phyloP scores from a whole-genome alignment of 2,329 filamentous ascomycete species.

The Cylindrodendrum hubeiense region DNA sequence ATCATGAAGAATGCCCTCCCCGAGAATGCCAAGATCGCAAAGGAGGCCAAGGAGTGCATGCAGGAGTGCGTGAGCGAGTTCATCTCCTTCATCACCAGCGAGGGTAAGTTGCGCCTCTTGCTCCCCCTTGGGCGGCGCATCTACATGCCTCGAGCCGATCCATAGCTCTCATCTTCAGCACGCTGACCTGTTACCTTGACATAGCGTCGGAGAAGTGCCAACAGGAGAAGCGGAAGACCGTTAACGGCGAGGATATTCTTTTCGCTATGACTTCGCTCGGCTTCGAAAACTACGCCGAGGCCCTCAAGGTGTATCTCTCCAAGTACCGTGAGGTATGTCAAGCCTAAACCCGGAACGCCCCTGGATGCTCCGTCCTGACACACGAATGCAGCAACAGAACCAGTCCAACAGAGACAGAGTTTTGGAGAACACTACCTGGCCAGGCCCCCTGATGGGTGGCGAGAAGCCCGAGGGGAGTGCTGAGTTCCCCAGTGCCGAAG shows the following conservation, averaged over 20 bases:
- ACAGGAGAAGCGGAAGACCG: constrained; percentile 98
- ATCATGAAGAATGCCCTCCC: constrained; percentile 99
- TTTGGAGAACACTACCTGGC: constrained; percentile 50
- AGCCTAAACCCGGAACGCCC: background rate
- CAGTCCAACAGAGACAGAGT: constrained; percentile 56
- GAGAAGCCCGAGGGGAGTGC: constrained; percentile 48
- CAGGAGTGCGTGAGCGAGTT: constrained; percentile 99
- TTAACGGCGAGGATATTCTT: constrained; percentile 98
- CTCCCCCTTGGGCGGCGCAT: constrained; percentile 21
- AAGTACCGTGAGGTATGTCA: constrained; percentile 94
- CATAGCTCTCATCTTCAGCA: constrained; percentile 35
- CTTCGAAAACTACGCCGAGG: constrained; percentile 99
- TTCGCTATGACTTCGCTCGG: constrained; percentile 99
- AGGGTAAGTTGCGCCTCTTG: constrained; percentile 73
- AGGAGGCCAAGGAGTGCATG: constrained; percentile 99
- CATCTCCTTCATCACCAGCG: constrained; percentile 99
- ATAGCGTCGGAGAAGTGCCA: constrained; percentile 98
- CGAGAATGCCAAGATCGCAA: constrained; percentile 98
- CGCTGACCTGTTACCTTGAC: constrained; percentile 32
- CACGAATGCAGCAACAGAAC: constrained; percentile 53
- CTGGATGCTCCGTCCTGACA: constrained; percentile 21
- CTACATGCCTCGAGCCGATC: constrained; percentile 22
- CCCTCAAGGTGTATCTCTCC: constrained; percentile 96
- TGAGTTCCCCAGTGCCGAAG: constrained; percentile 60
- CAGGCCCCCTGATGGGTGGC: constrained; percentile 47